phyloP scores from a whole-genome alignment of 306 rosid genomes.

The Sophora flavescens region DNA sequence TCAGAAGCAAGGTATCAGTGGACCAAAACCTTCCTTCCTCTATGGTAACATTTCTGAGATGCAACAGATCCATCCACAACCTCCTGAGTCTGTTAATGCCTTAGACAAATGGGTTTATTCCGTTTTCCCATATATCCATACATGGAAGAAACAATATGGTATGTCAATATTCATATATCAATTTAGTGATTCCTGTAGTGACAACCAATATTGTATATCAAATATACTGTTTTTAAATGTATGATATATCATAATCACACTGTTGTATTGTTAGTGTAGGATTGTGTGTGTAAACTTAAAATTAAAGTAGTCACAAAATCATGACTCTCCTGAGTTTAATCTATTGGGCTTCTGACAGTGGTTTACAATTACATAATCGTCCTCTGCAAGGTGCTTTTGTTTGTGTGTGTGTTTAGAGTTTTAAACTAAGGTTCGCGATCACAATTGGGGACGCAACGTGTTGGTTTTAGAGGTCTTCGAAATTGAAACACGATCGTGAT shows the following conservation, averaged over 20 bases:
- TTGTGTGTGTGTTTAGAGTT: too few species aligned
- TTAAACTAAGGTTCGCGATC: too few species aligned
- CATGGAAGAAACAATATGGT: slow-evolving; percentile 50
- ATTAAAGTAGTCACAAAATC: too few species aligned
- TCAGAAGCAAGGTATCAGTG: slow-evolving; percentile 47
- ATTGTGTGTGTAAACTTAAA: too few species aligned
- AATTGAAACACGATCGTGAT: too few species aligned
- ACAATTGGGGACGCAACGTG: too few species aligned
- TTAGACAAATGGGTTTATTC: slow-evolving; percentile 40
- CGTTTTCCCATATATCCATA: slow-evolving; percentile 45
- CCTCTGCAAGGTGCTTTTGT: too few species aligned
- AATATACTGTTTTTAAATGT: neutral
- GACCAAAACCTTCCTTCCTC: slow-evolving; percentile 49
- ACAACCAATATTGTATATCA: neutral
- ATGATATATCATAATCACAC: neutral
- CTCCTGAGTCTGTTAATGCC: neutral
- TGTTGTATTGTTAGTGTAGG: too few species aligned
- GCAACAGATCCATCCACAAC: neutral
- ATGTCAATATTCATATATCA: neutral
- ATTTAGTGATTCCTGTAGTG: neutral
- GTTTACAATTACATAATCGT: too few species aligned
- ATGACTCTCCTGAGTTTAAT: too few species aligned
- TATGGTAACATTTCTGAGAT: slow-evolving; percentile 43
- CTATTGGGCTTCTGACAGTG: too few species aligned
- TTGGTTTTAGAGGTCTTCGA: too few species aligned